Base-by-base conservation (phyloP, 1,139 yeast species). In the Geotrichum aggregatum region DNA sequence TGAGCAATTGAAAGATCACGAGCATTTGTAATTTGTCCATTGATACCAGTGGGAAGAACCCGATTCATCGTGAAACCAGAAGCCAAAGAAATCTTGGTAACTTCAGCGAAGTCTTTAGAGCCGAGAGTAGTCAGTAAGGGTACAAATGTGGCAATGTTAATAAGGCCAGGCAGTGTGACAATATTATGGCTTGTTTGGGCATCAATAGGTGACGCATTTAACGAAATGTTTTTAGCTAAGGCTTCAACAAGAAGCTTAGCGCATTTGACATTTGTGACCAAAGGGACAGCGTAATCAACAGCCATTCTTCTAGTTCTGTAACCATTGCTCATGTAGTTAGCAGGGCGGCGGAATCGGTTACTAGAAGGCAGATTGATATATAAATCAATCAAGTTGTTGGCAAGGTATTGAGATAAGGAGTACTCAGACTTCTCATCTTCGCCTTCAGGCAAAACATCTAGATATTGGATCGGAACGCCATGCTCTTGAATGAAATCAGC, bases 231-330 rank as follows among this genome's bases (percentile, higher is more conserved):
- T 74, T 95, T 79, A 22, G 95, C 79, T 62, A 94, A 73, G 16
- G 98, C 98, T 74, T 92, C 98, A 61, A 92, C 84, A 72, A 94
- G 78, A 62, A 94, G 77, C 74, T 94, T 94, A 59, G 99, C 99
- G 76, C 92, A 84, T 75, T 94, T 94, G 62, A 92, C 98, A 68
- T 94, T 94, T 61, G 99, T 92, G 50, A 94, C 96, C 71, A 94
- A 79, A 51, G 99, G 99, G 68, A 94, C 87, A 51, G 97, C 91
- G 70, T 87, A 94, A 72, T 94, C 99, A 61, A 94, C 98, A 62
- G 99, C 98, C 98, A 94, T 87, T 78, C 99, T 94, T 79, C 99
- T 95, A 52, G 98, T 87, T 73, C 83, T 84, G 78, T 94, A 94
- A 71, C 98, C 99, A 76, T 87, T 89, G 35, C 96, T 87, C 80